Evolutionary conservation across 208 protist genomes (phyloP), one percentile per base, ranked within the genome.

Genomic region (Acanthamoeba lenticulata): DNA sequence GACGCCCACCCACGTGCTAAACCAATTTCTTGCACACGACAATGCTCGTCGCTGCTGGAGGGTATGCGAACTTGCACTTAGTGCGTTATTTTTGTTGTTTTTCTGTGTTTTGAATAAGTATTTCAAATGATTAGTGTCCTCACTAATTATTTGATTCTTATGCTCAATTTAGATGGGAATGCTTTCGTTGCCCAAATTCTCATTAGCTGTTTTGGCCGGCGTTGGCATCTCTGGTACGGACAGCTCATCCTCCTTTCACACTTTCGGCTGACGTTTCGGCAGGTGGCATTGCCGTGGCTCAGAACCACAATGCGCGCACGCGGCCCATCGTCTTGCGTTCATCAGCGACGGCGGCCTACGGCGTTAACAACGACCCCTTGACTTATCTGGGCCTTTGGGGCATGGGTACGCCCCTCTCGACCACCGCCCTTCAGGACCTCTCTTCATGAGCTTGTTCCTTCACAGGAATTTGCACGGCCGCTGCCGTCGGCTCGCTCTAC

Each of bases 401-500:
- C 5, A 49, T 83, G 4, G 72, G 72, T 83, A 52, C 11, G 17
- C 1, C 1, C 34, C 24, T 40, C 62, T 0, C 62, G 13, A 7
- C 57, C 24, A 67, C 57, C 5, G 6, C n/a, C 57, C 13, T 67
- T 52, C 45, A 49, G 45, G 5, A 49, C 2, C 2, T 67, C 1
- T 27, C 2, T 34, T 24, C 29, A 7, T 34, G 6, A 32, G 21
- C 7, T n/a, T 27, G n/a, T n/a, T n/a, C n/a, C n/a, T n/a, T n/a
- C 19, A 4, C 32, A 83, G 72, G 72, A 7, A 49, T 83, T 17
- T 83, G 72, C 42, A 83, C 72, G 13, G 34, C 72, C 15, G 72
- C 72, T 11, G 72, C 72, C 6, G 72, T 83, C 11, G 72, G 72
- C 3, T 83, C 72, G 42, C 72, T 83, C 72, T 83, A 83, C 42